Evolutionary conservation across 2,329 filamentous ascomycete genomes (phyloP).

Genomic region (Chrysoporthe deuterocubensis): DNA sequence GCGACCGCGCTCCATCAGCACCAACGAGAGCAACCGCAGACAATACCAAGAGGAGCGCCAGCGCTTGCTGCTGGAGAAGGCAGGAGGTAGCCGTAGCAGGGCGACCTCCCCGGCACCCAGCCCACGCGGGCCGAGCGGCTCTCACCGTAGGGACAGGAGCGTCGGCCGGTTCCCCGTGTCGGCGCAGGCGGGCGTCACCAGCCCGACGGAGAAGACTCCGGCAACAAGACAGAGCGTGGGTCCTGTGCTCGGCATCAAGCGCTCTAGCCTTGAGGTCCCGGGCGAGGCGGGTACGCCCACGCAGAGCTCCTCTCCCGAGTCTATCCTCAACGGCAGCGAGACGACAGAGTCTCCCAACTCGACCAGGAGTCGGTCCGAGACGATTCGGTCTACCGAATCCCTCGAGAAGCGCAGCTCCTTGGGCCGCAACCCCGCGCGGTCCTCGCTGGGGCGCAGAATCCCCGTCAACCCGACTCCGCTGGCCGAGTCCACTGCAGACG

Average conservation of each 20-base stretch:
- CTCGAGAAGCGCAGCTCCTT: constrained; percentile 70
- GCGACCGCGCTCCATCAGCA: constrained; percentile 85
- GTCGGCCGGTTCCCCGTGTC: constrained; percentile 78
- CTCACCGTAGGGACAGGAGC: constrained; percentile 81
- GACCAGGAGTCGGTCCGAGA: constrained; percentile 27
- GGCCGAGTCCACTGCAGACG: constrained; percentile 35
- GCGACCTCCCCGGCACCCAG: constrained; percentile 74
- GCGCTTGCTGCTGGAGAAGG: constrained; percentile 75
- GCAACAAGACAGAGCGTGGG: constrained; percentile 52
- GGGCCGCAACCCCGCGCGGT: constrained; percentile 54
- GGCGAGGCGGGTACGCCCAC: constrained; percentile 51
- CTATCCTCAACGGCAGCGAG: constrained; percentile 31
- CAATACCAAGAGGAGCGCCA: constrained; percentile 93
- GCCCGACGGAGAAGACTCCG: constrained; percentile 58
- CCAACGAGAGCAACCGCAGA: constrained; percentile 92
- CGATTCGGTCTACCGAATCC: constrained; percentile 32
- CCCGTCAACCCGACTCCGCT: constrained; percentile 41
- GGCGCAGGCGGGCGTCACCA: constrained; percentile 56
- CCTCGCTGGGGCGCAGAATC: constrained; percentile 57
- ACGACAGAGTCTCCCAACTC: constrained; percentile 30
- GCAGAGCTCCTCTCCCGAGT: constrained; percentile 33
- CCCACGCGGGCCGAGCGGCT: constrained; percentile 43
- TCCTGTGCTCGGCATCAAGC: constrained; percentile 56
- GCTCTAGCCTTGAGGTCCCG: constrained; percentile 82
- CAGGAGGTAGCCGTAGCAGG: constrained; percentile 67